phyloP scores from a whole-genome alignment of 768 basidiomycete genomes.

The Phylloporus sp. region DNA sequence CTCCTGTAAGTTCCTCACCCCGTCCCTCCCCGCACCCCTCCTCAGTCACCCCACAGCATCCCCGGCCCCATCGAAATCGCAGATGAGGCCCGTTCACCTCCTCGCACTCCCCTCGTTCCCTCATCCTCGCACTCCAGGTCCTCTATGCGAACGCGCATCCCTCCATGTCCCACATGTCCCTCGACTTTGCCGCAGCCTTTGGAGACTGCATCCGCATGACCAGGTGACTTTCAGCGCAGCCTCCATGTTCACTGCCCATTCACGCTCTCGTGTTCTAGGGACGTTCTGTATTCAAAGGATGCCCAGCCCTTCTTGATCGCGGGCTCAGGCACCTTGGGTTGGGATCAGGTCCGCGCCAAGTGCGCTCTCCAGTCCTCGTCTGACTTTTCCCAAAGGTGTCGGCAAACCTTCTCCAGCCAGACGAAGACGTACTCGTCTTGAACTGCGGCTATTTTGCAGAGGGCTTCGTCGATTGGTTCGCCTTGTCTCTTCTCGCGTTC shows the following conservation, averaged over 20 bases:
- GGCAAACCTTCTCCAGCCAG: constrained; percentile 82
- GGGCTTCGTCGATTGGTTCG: constrained; percentile 79
- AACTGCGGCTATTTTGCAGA: constrained; percentile 95
- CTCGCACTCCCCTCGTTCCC: background rate
- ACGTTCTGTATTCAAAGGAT: constrained; percentile 70
- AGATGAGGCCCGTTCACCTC: constrained; percentile 43
- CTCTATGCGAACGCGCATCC: constrained; percentile 93
- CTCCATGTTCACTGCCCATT: background rate
- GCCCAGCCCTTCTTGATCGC: constrained; percentile 92
- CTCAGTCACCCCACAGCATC: constrained; percentile 36
- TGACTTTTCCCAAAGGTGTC: constrained; percentile 56
- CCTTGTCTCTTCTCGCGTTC: background rate
- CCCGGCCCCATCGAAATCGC: constrained; percentile 62
- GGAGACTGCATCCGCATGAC: constrained; percentile 87
- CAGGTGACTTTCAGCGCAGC: constrained; percentile 35
- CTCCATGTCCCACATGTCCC: constrained; percentile 81
- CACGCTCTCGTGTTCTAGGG: constrained; percentile 32
- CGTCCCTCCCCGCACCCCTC: background rate
- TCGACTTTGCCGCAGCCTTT: constrained; percentile 83
- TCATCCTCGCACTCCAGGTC: constrained; percentile 42
- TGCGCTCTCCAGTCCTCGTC: background rate
- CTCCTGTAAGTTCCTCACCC: constrained; percentile 38
- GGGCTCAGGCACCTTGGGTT: constrained; percentile 93
- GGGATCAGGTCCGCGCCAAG: constrained; percentile 69
- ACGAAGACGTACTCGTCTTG: constrained; percentile 76